Evolutionary conservation across 768 basidiomycete genomes (phyloP).

Genomic region (Phylloporus sp.): DNA sequence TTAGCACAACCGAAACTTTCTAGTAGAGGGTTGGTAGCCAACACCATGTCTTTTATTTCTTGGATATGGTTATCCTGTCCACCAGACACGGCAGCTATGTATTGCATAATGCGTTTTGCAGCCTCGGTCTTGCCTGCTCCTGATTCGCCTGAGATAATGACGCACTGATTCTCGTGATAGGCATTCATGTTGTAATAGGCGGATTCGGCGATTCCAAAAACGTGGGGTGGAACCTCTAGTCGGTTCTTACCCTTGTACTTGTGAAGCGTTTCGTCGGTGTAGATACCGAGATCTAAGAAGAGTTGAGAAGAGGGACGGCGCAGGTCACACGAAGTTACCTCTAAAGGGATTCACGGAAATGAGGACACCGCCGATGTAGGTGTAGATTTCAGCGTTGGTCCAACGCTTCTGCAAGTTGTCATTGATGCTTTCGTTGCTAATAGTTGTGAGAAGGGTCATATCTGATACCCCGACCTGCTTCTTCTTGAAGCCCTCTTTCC

Average conservation of each 20-base stretch:
- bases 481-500: conserved; percentile 99
- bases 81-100: conserved; percentile 95
- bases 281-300: conserved; percentile 87
- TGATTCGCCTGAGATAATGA: conserved; percentile 98
- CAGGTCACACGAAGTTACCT: conserved; percentile 46
- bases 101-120: conserved; percentile 99
- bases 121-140: conserved; percentile 99
- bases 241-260: conserved; percentile 95
- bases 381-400: conserved; percentile 95
- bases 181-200: conserved; percentile 99
- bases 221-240: conserved; percentile 96
- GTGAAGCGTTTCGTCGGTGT: conserved; percentile 83
- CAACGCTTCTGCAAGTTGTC: conserved; percentile 97
- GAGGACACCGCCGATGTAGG: conserved; percentile 96
- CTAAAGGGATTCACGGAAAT: conserved; percentile 99
- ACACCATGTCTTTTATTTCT: conserved; percentile 99
- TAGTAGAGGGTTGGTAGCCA: conserved; percentile 94
- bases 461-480: conserved; percentile 97
- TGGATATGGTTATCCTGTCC: conserved; percentile 87
- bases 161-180: conserved; percentile 99
- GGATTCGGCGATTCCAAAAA: conserved; percentile 94
- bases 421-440: conserved; percentile 97
- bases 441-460: conserved; percentile 96
- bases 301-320: conserved; percentile 3
- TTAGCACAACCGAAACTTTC: conserved; percentile 99